Evolutionary conservation across 768 basidiomycete genomes (phyloP), one percentile per base, ranked within the genome.

Genomic region (Tulasnella sp.): DNA sequence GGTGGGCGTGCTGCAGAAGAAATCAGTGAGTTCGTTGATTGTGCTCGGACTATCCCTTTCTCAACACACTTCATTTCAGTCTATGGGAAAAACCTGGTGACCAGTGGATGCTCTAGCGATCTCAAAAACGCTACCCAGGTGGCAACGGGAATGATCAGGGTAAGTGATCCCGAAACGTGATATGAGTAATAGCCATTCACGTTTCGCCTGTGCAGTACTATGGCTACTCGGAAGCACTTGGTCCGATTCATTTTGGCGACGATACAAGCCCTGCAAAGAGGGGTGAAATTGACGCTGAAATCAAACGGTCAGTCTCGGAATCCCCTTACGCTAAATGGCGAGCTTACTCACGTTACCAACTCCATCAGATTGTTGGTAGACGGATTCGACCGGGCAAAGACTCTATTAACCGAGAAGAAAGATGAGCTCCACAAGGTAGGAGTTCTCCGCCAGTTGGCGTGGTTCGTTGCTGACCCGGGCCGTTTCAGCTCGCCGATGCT

Each of bases 1-100:
- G 97, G 96, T 16, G 97, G 98, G 31, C 93, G 98, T 75, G 94
- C 96, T 8, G 98, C 98, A 34, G 98, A 99, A 86, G 95, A 95
- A 87, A 86, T 98, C 83, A 90, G 94, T 93, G 84, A 83, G 92
- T 85, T 82, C 40, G 31, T 83, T 9, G 37, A 80, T 80, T 14
- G 41, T 24, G 46, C 7, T 28, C 64, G 24, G 5, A 72, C 73
- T 82, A 42, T 46, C 76, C 82, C 76, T 76, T 80, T 75, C 22
- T 69, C 4, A 54, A 7, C n/a, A 28, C 24, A 37, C 37, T 34
- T 34, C 16, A 37, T 28, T 82, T 14, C 41, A 96, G 95, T 97
- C 81, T 97, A 95, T 84, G 97, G 97, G 5, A 85, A 90, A 80
- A 94, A 97, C 76, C 93, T 94, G 83, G 91, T 98, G 60, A 95